Conservation (phyloP, 2,329 filamentous ascomycete species). For the Penicillium vulpinum region DNA sequence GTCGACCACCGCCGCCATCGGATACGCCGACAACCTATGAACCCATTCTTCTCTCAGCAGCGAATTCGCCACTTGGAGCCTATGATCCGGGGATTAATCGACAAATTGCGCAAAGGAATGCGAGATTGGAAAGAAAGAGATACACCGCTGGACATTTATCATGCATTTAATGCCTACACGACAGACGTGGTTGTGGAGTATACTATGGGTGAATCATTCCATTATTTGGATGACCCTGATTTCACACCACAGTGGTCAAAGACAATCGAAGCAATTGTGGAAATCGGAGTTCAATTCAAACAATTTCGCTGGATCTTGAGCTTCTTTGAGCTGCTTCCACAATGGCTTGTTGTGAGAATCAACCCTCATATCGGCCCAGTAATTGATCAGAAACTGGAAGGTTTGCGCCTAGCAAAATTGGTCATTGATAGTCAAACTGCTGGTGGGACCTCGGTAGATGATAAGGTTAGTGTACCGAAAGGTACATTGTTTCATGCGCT, state of each 20-base stretch:
- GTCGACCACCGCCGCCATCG: slow-evolving; percentile 36
- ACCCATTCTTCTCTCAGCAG: slow-evolving; percentile 37
- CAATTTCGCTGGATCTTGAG: slow-evolving; percentile 23
- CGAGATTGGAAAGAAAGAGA: slow-evolving; percentile 17
- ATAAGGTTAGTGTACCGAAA: slow-evolving; percentile 1
- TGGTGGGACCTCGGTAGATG: not conserved
- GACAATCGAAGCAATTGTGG: slow-evolving; percentile 27
- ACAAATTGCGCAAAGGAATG: slow-evolving; percentile 28
- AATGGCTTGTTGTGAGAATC: slow-evolving; percentile 16
- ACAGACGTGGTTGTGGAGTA: slow-evolving; percentile 52
- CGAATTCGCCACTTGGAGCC: slow-evolving; percentile 30
- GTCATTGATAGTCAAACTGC: slow-evolving; percentile 9
- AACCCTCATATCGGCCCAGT: slow-evolving; percentile 22
- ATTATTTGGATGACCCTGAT: slow-evolving; percentile 35
- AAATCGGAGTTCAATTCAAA: slow-evolving; percentile 23
- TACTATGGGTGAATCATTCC: slow-evolving; percentile 32
- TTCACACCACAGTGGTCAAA: slow-evolving; percentile 34
- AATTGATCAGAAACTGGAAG: slow-evolving; percentile 13
- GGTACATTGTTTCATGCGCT: slow-evolving; percentile 27
- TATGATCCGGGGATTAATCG: slow-evolving; percentile 21
- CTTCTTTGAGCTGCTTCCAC: slow-evolving; percentile 23
- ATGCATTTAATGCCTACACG: slow-evolving; percentile 43
- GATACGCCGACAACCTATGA: slow-evolving; percentile 34
- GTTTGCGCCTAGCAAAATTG: slow-evolving; percentile 11
- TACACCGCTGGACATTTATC: slow-evolving; percentile 23